Percentiles rank a stretch among this genome's conserved stretches.
phyloP scores from a whole-genome alignment of 495 filamentous ascomycete species.

The Hyaloscypha variabilis region DNA sequence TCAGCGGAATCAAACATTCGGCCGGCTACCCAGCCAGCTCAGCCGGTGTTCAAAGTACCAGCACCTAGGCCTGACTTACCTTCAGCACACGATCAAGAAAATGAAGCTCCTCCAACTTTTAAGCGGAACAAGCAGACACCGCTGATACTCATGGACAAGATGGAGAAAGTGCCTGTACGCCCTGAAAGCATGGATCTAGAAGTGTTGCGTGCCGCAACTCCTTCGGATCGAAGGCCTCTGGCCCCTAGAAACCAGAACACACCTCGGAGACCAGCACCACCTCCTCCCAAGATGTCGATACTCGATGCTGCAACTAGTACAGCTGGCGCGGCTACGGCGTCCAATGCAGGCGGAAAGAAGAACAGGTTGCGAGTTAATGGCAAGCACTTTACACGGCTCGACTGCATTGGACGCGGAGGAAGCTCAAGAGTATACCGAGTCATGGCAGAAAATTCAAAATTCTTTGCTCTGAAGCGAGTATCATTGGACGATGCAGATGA shows the following conservation, averaged over 20 bases:
- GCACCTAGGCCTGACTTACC: constrained; percentile 58
- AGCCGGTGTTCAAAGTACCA: constrained; percentile 70
- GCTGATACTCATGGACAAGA: constrained; percentile 58
- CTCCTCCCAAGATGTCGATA: constrained; percentile 92
- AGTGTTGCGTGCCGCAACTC: constrained; percentile 31
- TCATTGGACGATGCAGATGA: constrained; percentile 90
- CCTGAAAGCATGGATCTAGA: constrained; percentile 38
- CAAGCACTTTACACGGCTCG: constrained; percentile 84
- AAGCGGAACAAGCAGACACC: constrained; percentile 66
- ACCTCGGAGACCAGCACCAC: constrained; percentile 78
- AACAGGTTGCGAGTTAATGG: constrained; percentile 86
- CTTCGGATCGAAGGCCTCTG: constrained; percentile 70
- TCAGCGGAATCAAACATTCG: constrained; percentile 27
- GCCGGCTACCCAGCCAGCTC: constrained; percentile 39
- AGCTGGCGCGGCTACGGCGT: constrained; percentile 64
- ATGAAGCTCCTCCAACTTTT: constrained; percentile 77
- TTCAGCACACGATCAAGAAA: constrained; percentile 73
- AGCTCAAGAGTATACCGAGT: constrained; percentile 94
- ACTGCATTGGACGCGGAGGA: constrained; percentile 88
- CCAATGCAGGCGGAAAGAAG: constrained; percentile 62
- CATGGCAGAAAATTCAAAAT: constrained; percentile 93
- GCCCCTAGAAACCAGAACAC: constrained; percentile 79
- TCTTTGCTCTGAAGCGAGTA: constrained; percentile 91
- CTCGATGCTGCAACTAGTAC: constrained; percentile 87
- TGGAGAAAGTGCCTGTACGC: constrained; percentile 54